Evolutionary conservation across 78 protist genomes (phyloP).

Genomic region (Neovahlkampfia damariscottae): DNA sequence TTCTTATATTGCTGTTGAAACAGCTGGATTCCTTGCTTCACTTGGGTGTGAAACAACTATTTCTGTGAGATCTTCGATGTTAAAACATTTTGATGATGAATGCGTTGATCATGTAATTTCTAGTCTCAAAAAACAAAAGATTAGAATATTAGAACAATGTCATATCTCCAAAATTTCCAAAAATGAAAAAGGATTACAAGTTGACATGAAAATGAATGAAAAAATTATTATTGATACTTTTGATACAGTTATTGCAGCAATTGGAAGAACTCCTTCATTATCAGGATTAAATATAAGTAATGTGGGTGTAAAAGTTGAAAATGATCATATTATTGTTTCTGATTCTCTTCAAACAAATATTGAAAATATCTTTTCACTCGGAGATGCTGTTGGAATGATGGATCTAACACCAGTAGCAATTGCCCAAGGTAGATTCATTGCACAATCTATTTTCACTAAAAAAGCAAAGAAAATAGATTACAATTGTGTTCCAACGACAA

Average conservation of each 20-base stretch:
- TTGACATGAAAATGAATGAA: too few species aligned
- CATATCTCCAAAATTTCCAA: too few species aligned
- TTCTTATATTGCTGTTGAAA: conserved; percentile 81
- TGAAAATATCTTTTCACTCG: background rate
- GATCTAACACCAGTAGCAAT: background rate
- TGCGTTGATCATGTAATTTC: too few species aligned
- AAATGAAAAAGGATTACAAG: too few species aligned
- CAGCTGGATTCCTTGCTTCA: conserved; percentile 93
- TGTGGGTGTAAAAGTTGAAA: background rate
- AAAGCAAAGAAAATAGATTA: background rate
- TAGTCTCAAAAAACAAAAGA: too few species aligned
- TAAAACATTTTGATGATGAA: too few species aligned
- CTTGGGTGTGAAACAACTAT: too few species aligned
- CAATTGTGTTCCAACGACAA: conserved; percentile 68
- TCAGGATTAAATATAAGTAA: background rate
- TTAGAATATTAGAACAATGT: too few species aligned
- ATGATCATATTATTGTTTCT: background rate
- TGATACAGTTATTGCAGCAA: background rate
- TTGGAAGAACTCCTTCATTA: background rate
- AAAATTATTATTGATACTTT: background rate
- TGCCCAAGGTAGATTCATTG: background rate
- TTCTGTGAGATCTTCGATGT: too few species aligned
- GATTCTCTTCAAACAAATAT: background rate
- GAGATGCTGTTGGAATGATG: background rate
- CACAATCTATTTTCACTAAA: background rate